These are phyloP conservation scores for Mucor mucedo DNA, from an alignment of 371 early-diverging fungal species.

Conservation along the genomic window DNA sequence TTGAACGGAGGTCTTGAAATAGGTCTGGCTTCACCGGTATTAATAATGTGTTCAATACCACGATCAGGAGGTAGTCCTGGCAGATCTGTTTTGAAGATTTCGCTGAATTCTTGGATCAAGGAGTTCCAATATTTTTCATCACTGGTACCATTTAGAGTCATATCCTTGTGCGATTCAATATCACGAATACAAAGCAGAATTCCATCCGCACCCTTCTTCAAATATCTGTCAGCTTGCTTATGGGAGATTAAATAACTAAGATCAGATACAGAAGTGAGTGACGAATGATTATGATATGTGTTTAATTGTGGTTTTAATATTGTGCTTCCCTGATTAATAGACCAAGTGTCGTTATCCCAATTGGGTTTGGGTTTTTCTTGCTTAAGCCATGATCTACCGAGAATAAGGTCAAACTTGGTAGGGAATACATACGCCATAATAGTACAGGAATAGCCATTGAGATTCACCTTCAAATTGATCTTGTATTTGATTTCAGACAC, in stretches of 20 bases:
- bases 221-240: constrained; percentile 16
- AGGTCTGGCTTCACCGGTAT: constrained; percentile 25
- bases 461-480: neutral
- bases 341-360: constrained; percentile 15
- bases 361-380: constrained; percentile 6
- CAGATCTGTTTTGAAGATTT: constrained; percentile 10
- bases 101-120: constrained; percentile 7
- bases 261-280: neutral
- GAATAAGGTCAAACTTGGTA: constrained; percentile 18
- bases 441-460: constrained; percentile 1
- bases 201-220: constrained; percentile 11
- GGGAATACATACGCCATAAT: constrained; percentile 17
- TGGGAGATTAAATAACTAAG: constrained; percentile 12
- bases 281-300: neutral
- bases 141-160: neutral
- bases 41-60: constrained; percentile 30
- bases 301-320: neutral
- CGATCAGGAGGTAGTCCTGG: constrained; percentile 21
- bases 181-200: constrained; percentile 9
- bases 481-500: constrained; percentile 2
- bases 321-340: neutral
- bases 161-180: neutral
- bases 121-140: neutral
- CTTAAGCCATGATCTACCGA: constrained; percentile 15
- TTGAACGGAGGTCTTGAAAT: constrained; percentile 25